phyloP scores from a whole-genome alignment of 2,329 filamentous ascomycete genomes.

The Aspergillus novoparasiticus region DNA sequence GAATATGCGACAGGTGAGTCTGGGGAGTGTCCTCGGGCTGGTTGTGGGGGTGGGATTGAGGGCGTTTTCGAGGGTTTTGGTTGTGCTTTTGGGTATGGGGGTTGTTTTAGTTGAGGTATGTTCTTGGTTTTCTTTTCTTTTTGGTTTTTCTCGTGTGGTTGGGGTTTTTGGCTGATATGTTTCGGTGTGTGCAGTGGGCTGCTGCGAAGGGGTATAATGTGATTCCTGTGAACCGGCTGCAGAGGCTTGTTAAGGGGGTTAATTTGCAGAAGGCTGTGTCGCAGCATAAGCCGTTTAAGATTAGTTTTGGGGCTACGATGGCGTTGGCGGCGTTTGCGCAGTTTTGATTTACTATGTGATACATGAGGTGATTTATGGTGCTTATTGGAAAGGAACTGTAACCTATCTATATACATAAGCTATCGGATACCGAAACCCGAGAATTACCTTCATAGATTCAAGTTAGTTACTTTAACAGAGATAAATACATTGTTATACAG shows the following conservation, averaged over 20 bases:
- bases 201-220: slow-evolving; percentile 51
- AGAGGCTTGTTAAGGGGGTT: slow-evolving; percentile 45
- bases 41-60: slow-evolving; percentile 46
- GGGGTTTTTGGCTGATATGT: background rate
- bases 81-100: slow-evolving; percentile 46
- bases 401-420: background rate
- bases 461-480: background rate
- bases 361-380: background rate
- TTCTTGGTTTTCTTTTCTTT: slow-evolving; percentile 2
- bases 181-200: slow-evolving; percentile 38
- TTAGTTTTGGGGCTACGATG: slow-evolving; percentile 50
- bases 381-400: background rate
- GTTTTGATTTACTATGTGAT: slow-evolving; percentile 27
- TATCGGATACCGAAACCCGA: background rate
- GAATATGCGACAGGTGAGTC: slow-evolving; percentile 47
- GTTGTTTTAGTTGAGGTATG: slow-evolving; percentile 49
- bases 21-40: slow-evolving; percentile 49
- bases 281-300: slow-evolving; percentile 48
- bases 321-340: slow-evolving; percentile 49
- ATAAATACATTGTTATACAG: slow-evolving; percentile 20
- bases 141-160: background rate
- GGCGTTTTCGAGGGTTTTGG: slow-evolving; percentile 48
- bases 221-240: slow-evolving; percentile 43
- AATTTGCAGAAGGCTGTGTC: slow-evolving; percentile 42
- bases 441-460: background rate